Conservation (phyloP, 768 basidiomycete genomes). For the Psilocybe azurescens region DNA sequence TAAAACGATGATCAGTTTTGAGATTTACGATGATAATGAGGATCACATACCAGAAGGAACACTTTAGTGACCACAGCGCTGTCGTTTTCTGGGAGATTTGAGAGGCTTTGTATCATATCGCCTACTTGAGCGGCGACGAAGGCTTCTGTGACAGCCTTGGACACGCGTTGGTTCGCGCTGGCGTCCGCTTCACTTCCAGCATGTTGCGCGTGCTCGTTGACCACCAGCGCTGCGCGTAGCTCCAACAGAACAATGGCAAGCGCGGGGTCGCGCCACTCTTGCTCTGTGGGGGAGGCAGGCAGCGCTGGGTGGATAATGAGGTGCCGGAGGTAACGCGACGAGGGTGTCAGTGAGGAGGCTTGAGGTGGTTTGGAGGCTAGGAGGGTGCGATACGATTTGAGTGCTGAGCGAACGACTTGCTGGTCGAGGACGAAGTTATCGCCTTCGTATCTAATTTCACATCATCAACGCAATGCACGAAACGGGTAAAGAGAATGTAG, state of each 20-base stretch:
- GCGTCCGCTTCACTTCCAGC: conserved; percentile 49
- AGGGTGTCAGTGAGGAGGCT: conserved; percentile 45
- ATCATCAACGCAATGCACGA: conserved; percentile 2
- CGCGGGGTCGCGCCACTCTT: conserved; percentile 41
- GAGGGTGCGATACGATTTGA: conserved; percentile 58
- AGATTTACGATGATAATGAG: background rate
- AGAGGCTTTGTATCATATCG: conserved; percentile 46
- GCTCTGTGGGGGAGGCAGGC: conserved; percentile 23
- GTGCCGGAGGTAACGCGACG: conserved; percentile 60
- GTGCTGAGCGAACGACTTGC: conserved; percentile 74
- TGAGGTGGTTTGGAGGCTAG: conserved; percentile 32
- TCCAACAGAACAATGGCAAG: conserved; percentile 58
- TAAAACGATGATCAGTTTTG: background rate
- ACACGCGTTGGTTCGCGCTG: conserved; percentile 58
- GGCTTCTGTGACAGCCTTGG: conserved; percentile 70
- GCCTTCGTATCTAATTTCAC: conserved; percentile 63
- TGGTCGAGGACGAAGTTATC: conserved; percentile 81
- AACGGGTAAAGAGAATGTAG: background rate
- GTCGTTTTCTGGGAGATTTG: conserved; percentile 28
- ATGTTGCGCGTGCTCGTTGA: conserved; percentile 48
- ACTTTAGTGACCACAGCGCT: conserved; percentile 38
- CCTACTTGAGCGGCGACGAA: conserved; percentile 65
- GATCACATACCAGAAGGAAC: conserved; percentile 47
- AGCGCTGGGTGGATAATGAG: conserved; percentile 34
- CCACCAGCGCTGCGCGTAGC: conserved; percentile 66